Percentiles rank a stretch among this genome's conserved stretches.
phyloP scores from a whole-genome alignment of 352 stramenopile genomes.

The Phytophthora foliorum region DNA sequence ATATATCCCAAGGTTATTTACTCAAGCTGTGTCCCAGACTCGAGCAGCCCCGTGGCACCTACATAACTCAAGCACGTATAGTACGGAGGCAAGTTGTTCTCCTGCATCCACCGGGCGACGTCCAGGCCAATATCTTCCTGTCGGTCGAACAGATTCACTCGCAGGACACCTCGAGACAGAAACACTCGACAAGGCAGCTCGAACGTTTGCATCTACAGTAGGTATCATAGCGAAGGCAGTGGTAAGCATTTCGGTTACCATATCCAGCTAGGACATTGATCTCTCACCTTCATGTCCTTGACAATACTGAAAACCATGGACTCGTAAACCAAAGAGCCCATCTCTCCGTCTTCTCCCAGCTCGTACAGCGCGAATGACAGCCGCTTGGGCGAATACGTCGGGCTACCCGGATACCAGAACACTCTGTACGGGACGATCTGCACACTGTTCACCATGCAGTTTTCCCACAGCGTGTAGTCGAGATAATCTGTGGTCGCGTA shows the following conservation, averaged over 20 bases:
- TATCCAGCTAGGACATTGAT: neutral
- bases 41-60: conserved; percentile 46
- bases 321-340: conserved; percentile 49
- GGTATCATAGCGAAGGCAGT: neutral
- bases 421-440: conserved; percentile 80
- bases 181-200: conserved; percentile 56
- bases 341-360: conserved; percentile 26
- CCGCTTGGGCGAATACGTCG: conserved; percentile 69
- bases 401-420: conserved; percentile 79
- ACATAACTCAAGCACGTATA: conserved; percentile 88
- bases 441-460: conserved; percentile 56
- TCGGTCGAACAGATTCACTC: conserved; percentile 65
- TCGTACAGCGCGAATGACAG: conserved; percentile 76
- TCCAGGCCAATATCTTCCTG: conserved; percentile 66
- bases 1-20: conserved; percentile 27
- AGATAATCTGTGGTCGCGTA: conserved; percentile 63
- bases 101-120: conserved; percentile 57
- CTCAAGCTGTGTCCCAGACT: conserved; percentile 13
- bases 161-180: conserved; percentile 57
- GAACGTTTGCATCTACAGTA: conserved; percentile 63
- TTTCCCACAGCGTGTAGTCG: conserved; percentile 61
- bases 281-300: conserved; percentile 65
- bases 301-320: conserved; percentile 62
- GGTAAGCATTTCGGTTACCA: neutral
- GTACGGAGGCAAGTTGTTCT: conserved; percentile 64